Percentiles rank a stretch among this genome's conserved stretches.
These are phyloP conservation scores for Neofusicoccum ribis DNA, from an alignment of 2,329 filamentous ascomycete species.

Conservation along the genomic window DNA sequence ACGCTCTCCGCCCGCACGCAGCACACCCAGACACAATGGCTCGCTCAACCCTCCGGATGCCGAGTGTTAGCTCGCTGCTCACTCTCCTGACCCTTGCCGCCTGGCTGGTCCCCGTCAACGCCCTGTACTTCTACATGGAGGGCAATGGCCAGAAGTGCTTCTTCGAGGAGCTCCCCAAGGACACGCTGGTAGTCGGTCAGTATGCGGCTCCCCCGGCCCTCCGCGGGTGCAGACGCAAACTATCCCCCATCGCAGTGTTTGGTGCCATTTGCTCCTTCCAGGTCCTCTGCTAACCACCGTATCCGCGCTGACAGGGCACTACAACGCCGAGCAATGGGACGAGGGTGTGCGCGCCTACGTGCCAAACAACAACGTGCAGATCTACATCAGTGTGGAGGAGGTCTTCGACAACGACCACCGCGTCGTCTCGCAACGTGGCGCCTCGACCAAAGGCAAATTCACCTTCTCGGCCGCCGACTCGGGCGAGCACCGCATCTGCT, in stretches of 20 bases:
- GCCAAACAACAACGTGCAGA: constrained; percentile 72
- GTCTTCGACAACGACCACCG: constrained; percentile 97
- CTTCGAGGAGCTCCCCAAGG: constrained; percentile 96
- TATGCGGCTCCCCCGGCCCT: background rate
- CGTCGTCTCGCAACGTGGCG: constrained; percentile 82
- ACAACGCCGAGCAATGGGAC: constrained; percentile 82
- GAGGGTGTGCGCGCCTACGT: constrained; percentile 67
- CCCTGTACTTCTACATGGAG: constrained; percentile 95
- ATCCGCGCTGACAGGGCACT: constrained; percentile 61
- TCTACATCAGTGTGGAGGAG: constrained; percentile 95
- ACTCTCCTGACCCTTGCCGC: constrained; percentile 67
- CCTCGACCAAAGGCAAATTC: constrained; percentile 71
- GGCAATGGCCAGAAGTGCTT: constrained; percentile 87
- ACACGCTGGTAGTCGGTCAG: constrained; percentile 88
- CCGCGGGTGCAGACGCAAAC: background rate
- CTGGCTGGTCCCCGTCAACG: constrained; percentile 65
- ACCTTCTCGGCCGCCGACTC: constrained; percentile 93
- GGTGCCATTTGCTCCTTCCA: background rate
- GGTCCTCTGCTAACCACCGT: constrained; percentile 1
- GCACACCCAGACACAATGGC: constrained; percentile 16
- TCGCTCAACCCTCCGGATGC: constrained; percentile 10
- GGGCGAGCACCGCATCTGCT: constrained; percentile 96
- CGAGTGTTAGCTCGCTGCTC: constrained; percentile 34
- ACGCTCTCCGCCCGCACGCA: constrained; percentile 6
- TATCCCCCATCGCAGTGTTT: too few species aligned